Percentiles rank a stretch among this genome's conserved stretches.
Evolutionary conservation across 2,329 filamentous ascomycete species (phyloP).

Genomic region (Penicillium sp.): DNA sequence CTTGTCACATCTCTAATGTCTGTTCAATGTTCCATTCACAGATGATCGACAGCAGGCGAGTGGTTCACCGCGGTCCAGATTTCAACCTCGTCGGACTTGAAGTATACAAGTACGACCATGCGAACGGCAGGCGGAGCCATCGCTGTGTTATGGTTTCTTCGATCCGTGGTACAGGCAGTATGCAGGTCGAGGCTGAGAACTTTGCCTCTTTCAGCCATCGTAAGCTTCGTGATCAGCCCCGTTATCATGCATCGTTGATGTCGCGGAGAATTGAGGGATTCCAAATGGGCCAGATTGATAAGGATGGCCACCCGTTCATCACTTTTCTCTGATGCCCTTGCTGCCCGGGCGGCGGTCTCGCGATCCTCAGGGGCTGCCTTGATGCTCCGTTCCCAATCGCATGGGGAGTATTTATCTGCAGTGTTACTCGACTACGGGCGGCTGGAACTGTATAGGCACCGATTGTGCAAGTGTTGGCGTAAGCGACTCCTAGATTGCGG

Average conservation of each 20-base stretch:
- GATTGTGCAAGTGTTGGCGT: slow-evolving; percentile 12
- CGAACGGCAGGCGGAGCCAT: background rate
- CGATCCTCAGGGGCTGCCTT: slow-evolving; percentile 1
- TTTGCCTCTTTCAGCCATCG: background rate
- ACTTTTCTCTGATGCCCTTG: background rate
- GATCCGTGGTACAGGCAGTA: slow-evolving; percentile 8
- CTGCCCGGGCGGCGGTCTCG: background rate
- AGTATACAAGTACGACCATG: slow-evolving; percentile 14
- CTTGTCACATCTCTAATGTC: background rate
- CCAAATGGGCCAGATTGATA: background rate
- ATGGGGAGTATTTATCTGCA: background rate
- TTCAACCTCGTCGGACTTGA: slow-evolving; percentile 11
- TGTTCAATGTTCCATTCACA: background rate
- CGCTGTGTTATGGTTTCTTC: background rate
- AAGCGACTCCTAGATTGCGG: background rate
- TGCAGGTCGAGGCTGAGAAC: slow-evolving; percentile 11
- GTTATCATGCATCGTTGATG: background rate
- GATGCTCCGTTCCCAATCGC: slow-evolving; percentile 7
- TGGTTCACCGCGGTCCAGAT: slow-evolving; percentile 15
- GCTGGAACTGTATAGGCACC: slow-evolving; percentile 1
- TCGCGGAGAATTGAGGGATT: background rate
- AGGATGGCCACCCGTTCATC: background rate
- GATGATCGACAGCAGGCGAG: background rate
- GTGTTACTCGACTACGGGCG: slow-evolving; percentile 19
- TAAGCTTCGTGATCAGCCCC: background rate